phyloP scores from a whole-genome alignment of 2,329 filamentous ascomycete genomes.

The Fusarium clavum region DNA sequence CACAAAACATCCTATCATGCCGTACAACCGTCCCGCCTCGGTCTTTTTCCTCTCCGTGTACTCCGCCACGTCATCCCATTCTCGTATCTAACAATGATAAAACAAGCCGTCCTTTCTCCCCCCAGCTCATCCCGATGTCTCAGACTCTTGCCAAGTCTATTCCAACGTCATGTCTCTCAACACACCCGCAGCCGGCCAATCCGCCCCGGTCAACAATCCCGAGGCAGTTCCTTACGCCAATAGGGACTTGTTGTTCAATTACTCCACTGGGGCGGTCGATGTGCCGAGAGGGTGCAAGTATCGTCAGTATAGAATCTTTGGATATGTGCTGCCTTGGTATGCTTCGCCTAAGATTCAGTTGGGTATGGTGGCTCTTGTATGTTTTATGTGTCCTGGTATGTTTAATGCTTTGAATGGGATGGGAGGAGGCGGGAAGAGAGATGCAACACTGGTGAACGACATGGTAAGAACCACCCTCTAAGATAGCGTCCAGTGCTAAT shows the following conservation, averaged over 20 bases:
- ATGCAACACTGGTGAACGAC: constrained; percentile 58
- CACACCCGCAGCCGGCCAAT: constrained; percentile 36
- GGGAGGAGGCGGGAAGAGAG: constrained; percentile 66
- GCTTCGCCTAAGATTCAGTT: constrained; percentile 79
- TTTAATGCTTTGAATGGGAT: constrained; percentile 75
- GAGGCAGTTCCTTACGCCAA: constrained; percentile 22
- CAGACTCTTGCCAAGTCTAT: not conserved
- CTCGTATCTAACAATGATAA: not conserved
- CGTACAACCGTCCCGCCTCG: not conserved
- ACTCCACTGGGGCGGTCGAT: constrained; percentile 24
- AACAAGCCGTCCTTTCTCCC: not conserved
- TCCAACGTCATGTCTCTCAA: constrained; percentile 31
- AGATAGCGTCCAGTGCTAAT: fast-evolving
- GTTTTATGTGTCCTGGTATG: constrained; percentile 76
- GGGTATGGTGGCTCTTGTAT: constrained; percentile 68
- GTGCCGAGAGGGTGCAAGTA: constrained; percentile 38
- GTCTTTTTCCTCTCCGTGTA: not conserved
- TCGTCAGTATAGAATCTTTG: constrained; percentile 31
- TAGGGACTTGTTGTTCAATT: constrained; percentile 12
- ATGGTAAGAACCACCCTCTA: constrained; percentile 32
- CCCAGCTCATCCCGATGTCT: not conserved
- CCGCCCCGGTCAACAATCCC: constrained; percentile 31
- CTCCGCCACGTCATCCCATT: constrained; percentile 15
- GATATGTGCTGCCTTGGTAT: constrained; percentile 63
- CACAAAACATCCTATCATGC: not conserved